Evolutionary conservation across 2,329 filamentous ascomycete species (phyloP).

Genomic region (Cladobotryum protrusum): DNA sequence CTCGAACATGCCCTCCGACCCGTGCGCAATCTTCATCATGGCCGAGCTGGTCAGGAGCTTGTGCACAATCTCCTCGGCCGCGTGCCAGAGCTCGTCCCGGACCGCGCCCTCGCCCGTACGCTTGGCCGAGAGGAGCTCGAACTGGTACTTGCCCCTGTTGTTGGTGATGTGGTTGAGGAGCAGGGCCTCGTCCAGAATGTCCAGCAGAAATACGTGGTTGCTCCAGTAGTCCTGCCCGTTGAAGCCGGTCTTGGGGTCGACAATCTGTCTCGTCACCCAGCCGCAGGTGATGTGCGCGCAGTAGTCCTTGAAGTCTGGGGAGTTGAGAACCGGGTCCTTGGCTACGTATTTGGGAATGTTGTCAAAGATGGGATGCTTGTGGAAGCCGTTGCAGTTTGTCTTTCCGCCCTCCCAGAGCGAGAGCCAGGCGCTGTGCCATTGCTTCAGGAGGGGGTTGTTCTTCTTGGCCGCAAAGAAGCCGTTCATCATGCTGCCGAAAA

Average conservation of each 20-base stretch:
- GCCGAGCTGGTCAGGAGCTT: constrained; percentile 24
- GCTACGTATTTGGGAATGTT: constrained; percentile 1
- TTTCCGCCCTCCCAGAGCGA: constrained; percentile 29
- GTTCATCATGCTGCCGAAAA: constrained; percentile 24
- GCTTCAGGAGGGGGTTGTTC: constrained; percentile 37
- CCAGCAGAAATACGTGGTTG: constrained; percentile 25
- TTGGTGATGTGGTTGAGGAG: constrained; percentile 3
- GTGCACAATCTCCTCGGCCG: constrained; percentile 23
- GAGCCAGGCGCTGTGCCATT: constrained; percentile 34
- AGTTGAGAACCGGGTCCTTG: constrained; percentile 10
- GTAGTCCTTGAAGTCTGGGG: constrained; percentile 23
- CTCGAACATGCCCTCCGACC: constrained; percentile 18
- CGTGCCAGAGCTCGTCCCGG: constrained; percentile 13
- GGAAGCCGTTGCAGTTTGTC: constrained; percentile 25
- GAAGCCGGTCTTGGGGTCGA: constrained; percentile 28
- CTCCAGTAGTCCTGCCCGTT: constrained; percentile 28
- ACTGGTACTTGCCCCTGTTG: constrained; percentile 13
- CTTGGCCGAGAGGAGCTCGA: constrained; percentile 17
- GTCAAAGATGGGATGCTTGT: constrained; percentile 24
- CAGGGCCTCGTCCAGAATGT: constrained; percentile 12
- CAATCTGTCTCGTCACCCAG: constrained; percentile 27
- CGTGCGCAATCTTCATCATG: constrained; percentile 32
- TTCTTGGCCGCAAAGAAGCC: constrained; percentile 38
- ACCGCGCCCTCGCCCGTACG: constrained; percentile 17
- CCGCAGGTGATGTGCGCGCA: constrained; percentile 24